Base-by-base conservation (phyloP, 2,329 filamentous ascomycete species). In the Cadophora malorum region DNA sequence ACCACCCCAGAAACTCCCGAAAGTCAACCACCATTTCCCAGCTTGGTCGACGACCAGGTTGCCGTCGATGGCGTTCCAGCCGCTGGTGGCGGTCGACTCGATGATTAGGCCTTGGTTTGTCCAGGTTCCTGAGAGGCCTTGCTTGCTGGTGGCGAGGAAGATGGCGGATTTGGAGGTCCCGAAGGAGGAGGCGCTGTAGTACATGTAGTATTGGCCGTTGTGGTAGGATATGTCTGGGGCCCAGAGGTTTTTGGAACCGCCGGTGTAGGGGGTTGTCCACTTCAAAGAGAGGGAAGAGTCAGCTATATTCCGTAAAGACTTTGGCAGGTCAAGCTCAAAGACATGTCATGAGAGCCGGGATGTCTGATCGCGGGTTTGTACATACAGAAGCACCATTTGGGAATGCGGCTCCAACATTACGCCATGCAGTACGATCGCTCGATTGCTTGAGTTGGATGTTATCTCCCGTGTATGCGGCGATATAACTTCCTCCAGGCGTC, bases 181-280 rank as follows among this genome's bases (percentile, higher is more conserved):
- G n/a, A 49, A 49, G 45, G 19, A 12, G 45, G 45, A 49, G 6
- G 45, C 45, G 5, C 19, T 21, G n/a, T 49, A 49, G 45, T 49
- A 49, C 45, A 49, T 49, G 45, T 49, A 49, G 45, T 49, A 49
- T 21, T 49, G 45, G 45, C 45, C 45, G 45, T 49, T 21, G 45
- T 49, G 45, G 45, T 49, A 49, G n/a, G 45, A 49, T 4, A 49
- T 49, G 9, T 49, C 45, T 49, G 45, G 45, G 5, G 45, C 45
- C 45, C 45, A 49, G 45, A 49, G 45, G n/a, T 49, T 49, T 19
- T 49, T 49, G 3, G 6, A 19, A 14, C 45, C 45, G 6, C 21
- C 21, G n/a, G 45, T 49, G n/a, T 49, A 49, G 9, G 45, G n/a
- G 6, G 45, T 49, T 21, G 45, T 49, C 45, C 45, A 49, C 41